Evolutionary conservation across 2,329 filamentous ascomycete genomes (phyloP).

Genomic region (Fusarium guadeloupense): DNA sequence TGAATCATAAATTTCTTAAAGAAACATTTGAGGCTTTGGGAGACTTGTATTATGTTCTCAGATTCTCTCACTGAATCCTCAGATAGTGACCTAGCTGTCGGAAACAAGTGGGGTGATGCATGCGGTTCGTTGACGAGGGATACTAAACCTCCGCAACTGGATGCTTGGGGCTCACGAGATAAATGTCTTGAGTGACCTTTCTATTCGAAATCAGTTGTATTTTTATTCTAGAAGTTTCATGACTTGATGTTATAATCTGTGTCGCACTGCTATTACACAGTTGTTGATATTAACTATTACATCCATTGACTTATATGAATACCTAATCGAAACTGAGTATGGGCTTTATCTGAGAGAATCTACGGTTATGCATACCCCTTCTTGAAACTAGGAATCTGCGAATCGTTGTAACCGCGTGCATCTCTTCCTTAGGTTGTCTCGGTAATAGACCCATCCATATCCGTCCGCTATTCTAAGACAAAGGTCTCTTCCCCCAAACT

Average conservation of each 20-base stretch:
- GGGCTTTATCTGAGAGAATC: too few relatives aligned
- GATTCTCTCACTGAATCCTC: not conserved
- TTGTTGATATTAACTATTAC: too few relatives aligned
- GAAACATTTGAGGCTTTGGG: too few relatives aligned
- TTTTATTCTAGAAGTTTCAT: too few relatives aligned
- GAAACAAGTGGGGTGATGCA: not conserved
- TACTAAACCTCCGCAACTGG: not conserved
- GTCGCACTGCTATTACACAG: too few relatives aligned
- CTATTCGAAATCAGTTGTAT: too few relatives aligned
- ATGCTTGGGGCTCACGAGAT: not conserved
- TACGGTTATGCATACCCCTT: not conserved
- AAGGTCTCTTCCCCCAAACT: slow-evolving; percentile 9
- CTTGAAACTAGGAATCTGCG: not conserved
- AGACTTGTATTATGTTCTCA: not conserved
- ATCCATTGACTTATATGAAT: too few relatives aligned
- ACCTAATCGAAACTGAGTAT: too few relatives aligned
- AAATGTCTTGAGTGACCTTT: too few relatives aligned
- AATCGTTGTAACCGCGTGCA: slow-evolving; percentile 4
- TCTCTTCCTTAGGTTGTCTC: slow-evolving; percentile 3
- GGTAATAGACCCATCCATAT: not conserved
- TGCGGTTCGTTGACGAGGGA: not conserved
- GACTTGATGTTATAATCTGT: too few relatives aligned
- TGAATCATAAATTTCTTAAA: too few relatives aligned
- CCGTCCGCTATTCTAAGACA: slow-evolving; percentile 3
- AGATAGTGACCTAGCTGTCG: too few relatives aligned